Percentiles rank a stretch among this genome's conserved stretches.
Conservation (phyloP, 352 stramenopile genomes). For the Phytophthora nicotianae region DNA sequence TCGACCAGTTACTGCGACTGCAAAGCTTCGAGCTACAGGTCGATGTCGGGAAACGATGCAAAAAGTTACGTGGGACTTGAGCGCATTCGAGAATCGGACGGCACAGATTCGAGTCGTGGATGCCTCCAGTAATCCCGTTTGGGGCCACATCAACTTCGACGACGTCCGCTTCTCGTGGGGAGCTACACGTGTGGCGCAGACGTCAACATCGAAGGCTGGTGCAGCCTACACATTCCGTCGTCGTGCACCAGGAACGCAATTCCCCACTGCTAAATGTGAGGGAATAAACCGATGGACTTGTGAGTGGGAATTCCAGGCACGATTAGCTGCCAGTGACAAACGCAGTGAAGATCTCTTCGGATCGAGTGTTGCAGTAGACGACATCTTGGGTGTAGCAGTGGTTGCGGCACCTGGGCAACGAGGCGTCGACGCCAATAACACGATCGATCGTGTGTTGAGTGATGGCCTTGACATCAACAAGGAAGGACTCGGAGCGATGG, state of each 20-base stretch:
- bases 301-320: slow-evolving; percentile 89
- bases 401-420: slow-evolving; percentile 76
- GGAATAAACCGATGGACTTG: slow-evolving; percentile 73
- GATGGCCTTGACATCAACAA: slow-evolving; percentile 27
- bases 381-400: slow-evolving; percentile 79
- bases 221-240: slow-evolving; percentile 84
- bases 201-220: slow-evolving; percentile 66
- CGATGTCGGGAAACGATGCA: slow-evolving; percentile 92
- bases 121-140: slow-evolving; percentile 75
- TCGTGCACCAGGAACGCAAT: slow-evolving; percentile 49
- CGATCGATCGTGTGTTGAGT: slow-evolving; percentile 43
- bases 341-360: slow-evolving; percentile 86
- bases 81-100: slow-evolving; percentile 73
- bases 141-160: slow-evolving; percentile 98
- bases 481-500: slow-evolving; percentile 35
- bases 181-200: slow-evolving; percentile 52
- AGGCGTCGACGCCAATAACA: slow-evolving; percentile 88
- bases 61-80: slow-evolving; percentile 89
- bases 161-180: slow-evolving; percentile 94
- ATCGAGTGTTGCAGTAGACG: slow-evolving; percentile 84
- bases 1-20: slow-evolving; percentile 37
- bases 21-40: slow-evolving; percentile 87
- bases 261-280: slow-evolving; percentile 49
- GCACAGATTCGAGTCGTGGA: slow-evolving; percentile 95
- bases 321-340: slow-evolving; percentile 91